phyloP scores from a whole-genome alignment of 2,329 filamentous ascomycete genomes.

The Cladophialophora exuberans region DNA sequence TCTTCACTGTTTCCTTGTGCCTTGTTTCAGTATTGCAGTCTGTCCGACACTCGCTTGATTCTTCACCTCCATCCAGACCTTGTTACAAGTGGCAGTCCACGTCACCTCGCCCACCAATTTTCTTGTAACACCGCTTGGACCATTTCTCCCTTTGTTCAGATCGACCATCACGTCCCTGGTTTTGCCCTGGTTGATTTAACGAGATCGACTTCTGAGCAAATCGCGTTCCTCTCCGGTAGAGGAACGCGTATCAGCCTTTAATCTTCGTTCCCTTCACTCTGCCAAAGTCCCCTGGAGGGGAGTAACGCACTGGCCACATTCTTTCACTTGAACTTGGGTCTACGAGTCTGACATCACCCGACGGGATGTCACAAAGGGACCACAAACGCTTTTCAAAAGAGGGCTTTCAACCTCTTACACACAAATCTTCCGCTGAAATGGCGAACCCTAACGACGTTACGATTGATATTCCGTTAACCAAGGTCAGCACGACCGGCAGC shows the following conservation, averaged over 20 bases:
- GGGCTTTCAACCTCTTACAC: slow-evolving; percentile 48
- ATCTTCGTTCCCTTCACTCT: slow-evolving; percentile 4
- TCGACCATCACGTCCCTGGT: slow-evolving; percentile 7
- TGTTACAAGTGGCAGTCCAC: slow-evolving; percentile 1
- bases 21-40: slow-evolving; percentile 1
- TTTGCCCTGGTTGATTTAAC: not conserved
- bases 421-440: slow-evolving; percentile 45
- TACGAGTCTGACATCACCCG: slow-evolving; percentile 21
- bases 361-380: slow-evolving; percentile 25
- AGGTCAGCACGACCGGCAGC: slow-evolving; percentile 52
- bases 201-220: slow-evolving; percentile 1
- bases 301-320: slow-evolving; percentile 16
- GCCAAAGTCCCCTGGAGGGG: not conserved
- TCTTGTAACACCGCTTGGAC: not conserved
- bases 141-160: slow-evolving; percentile 1
- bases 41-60: slow-evolving; percentile 8
- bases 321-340: slow-evolving; percentile 15
- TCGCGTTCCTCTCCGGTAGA: slow-evolving; percentile 14
- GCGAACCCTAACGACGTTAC: slow-evolving; percentile 56
- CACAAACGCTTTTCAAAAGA: slow-evolving; percentile 48
- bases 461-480: slow-evolving; percentile 65
- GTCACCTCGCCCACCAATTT: not conserved
- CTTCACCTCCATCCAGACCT: not conserved
- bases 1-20: not conserved
- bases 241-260: not conserved